phyloP scores from a whole-genome alignment of 176 grass and related monocot species.

The Oryza nivara region DNA sequence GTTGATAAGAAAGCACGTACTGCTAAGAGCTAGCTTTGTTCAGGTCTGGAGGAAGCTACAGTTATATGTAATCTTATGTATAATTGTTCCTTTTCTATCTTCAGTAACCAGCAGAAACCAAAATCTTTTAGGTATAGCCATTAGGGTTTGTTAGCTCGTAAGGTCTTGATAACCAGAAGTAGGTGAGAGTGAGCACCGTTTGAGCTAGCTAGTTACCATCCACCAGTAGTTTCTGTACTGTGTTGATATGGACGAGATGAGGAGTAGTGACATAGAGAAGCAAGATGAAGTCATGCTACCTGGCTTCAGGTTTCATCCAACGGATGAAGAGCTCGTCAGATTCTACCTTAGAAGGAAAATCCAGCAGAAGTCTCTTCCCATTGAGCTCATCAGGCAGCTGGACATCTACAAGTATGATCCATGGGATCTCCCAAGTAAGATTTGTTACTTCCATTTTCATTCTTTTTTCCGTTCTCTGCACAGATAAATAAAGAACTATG shows the following conservation, averaged over 20 bases:
- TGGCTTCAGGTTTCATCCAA: conserved; percentile 98
- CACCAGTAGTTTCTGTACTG: conserved; percentile 15
- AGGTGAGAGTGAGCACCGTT: conserved; percentile 29
- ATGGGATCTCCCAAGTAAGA: conserved; percentile 99
- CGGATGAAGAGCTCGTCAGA: conserved; percentile 93
- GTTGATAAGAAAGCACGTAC: conserved; percentile 28
- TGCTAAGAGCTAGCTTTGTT: conserved; percentile 45
- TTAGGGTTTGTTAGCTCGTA: conserved; percentile 41
- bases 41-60: conserved; percentile 46
- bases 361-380: conserved; percentile 85
- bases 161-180: conserved; percentile 27
- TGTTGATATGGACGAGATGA: conserved; percentile 70
- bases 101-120: conserved; percentile 27
- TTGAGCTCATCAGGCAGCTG: conserved; percentile 97
- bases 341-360: conserved; percentile 98
- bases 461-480: not conserved
- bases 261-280: conserved; percentile 79
- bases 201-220: conserved; percentile 26
- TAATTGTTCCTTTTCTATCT: conserved; percentile 27
- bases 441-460: conserved; percentile 24
- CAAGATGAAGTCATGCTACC: conserved; percentile 89
- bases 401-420: conserved; percentile 99
- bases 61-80: conserved; percentile 9
- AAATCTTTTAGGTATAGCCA: conserved; percentile 34
- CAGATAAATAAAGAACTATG: conserved; percentile 20